These are phyloP conservation scores for Populus hybrid DNA, from an alignment of 441 rosid species.

Conservation along the genomic window DNA sequence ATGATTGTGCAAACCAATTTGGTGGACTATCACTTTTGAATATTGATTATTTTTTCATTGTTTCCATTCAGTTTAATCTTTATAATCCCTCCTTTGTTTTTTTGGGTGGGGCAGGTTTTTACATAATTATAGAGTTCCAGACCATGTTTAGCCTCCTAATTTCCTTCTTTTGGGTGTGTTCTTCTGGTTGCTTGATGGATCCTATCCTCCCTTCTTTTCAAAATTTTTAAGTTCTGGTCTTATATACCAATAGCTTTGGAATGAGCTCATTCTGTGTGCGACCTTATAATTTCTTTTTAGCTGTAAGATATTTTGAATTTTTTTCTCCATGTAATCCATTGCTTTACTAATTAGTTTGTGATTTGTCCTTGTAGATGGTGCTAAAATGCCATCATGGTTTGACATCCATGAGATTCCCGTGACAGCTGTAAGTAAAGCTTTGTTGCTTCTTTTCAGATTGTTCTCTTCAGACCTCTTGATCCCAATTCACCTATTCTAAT, in stretches of 20 bases:
- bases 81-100: not conserved
- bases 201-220: not conserved
- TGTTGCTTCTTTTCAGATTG: slow-evolving; percentile 7
- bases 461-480: not conserved
- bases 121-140: not conserved
- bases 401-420: slow-evolving; percentile 87
- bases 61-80: not conserved
- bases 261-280: not conserved
- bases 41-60: not conserved
- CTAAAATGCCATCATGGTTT: slow-evolving; percentile 93
- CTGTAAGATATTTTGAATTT: not conserved
- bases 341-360: slow-evolving; percentile 1
- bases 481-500: not conserved
- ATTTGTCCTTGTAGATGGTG: slow-evolving; percentile 56
- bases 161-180: not conserved
- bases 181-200: not conserved
- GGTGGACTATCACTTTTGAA: not conserved
- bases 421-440: slow-evolving; percentile 53
- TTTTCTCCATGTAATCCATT: not conserved
- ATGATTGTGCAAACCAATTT: not conserved
- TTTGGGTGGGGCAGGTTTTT: not conserved
- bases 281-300: not conserved
- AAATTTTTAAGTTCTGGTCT: not conserved
- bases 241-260: not conserved
- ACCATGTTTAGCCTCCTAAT: not conserved